phyloP scores from a whole-genome alignment of 2,329 filamentous ascomycete species.

The Lomentospora prolificans region DNA sequence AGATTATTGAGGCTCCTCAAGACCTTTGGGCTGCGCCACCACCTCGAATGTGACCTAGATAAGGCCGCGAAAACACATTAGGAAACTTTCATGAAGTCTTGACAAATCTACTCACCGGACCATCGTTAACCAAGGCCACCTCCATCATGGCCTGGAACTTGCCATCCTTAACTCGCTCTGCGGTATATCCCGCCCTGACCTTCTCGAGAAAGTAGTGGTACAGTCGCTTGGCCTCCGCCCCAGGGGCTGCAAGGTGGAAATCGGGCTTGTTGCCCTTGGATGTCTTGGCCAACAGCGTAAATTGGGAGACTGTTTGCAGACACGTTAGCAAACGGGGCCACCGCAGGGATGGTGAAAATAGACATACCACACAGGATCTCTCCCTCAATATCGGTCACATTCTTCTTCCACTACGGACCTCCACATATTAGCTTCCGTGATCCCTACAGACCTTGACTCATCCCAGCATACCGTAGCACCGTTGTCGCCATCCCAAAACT shows the following conservation, averaged over 20 bases:
- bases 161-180: conserved; percentile 81
- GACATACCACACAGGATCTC: conserved; percentile 74
- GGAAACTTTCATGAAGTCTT: background rate
- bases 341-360: background rate
- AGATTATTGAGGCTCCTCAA: background rate
- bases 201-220: conserved; percentile 78
- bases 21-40: conserved; percentile 8
- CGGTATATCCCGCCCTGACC: conserved; percentile 60
- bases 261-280: conserved; percentile 94
- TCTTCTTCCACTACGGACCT: conserved; percentile 74
- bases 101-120: conserved; percentile 38
- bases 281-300: conserved; percentile 85
- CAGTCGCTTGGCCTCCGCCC: conserved; percentile 66
- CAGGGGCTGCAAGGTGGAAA: conserved; percentile 79
- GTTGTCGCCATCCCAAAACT: conserved; percentile 77
- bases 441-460: no score
- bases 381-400: conserved; percentile 76
- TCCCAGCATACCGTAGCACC: conserved; percentile 56
- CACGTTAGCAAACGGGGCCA: background rate
- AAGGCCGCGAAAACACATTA: background rate
- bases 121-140: conserved; percentile 83
- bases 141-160: conserved; percentile 99
- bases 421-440: background rate
- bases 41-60: conserved; percentile 17
- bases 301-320: conserved; percentile 71